These are phyloP conservation scores for Phytophthora multivora DNA, from an alignment of 352 stramenopile species.

Conservation along the genomic window DNA sequence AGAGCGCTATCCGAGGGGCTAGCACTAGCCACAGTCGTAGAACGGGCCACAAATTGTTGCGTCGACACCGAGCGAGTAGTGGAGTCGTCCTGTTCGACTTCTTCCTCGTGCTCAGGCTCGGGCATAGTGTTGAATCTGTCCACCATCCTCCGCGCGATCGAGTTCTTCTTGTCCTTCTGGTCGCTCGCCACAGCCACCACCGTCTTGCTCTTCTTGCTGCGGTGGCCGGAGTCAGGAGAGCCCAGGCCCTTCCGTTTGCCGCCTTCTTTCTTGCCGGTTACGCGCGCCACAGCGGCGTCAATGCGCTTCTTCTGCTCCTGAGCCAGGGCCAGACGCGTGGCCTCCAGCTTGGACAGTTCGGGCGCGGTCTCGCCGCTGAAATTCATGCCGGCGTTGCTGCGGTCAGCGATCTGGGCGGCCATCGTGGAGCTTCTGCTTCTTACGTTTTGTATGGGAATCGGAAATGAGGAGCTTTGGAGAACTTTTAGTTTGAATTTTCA, in stretches of 20 bases:
- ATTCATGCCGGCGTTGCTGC: slow-evolving; percentile 30
- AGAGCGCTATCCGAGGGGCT: slow-evolving; percentile 5
- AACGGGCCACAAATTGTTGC: slow-evolving; percentile 35
- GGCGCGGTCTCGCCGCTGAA: slow-evolving; percentile 48
- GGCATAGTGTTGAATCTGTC: slow-evolving; percentile 42
- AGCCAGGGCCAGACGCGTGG: slow-evolving; percentile 57
- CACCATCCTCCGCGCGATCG: slow-evolving; percentile 48
- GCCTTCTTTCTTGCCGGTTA: slow-evolving; percentile 62
- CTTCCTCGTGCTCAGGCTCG: slow-evolving; percentile 42
- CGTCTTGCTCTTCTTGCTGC: slow-evolving; percentile 56
- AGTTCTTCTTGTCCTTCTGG: slow-evolving; percentile 39
- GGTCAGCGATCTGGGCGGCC: slow-evolving; percentile 65
- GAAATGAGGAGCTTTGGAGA: slow-evolving; percentile 6
- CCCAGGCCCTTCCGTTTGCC: slow-evolving; percentile 67
- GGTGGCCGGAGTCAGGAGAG: slow-evolving; percentile 44
- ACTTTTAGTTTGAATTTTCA: slow-evolving; percentile 42
- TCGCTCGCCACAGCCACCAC: slow-evolving; percentile 36
- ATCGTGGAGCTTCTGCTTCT: slow-evolving; percentile 28
- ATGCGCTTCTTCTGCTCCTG: slow-evolving; percentile 78
- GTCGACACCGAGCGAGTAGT: slow-evolving; percentile 31
- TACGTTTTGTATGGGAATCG: slow-evolving; percentile 26
- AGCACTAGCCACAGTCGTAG: slow-evolving; percentile 23
- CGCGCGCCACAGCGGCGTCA: slow-evolving; percentile 57
- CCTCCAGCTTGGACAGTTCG: slow-evolving; percentile 76
- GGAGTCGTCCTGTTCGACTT: slow-evolving; percentile 11